A percentile compares a stretch with the other conserved stretches of the same genome.
Conservation (phyloP, 257 asterid species). For the Fraxinus cuspidata region DNA sequence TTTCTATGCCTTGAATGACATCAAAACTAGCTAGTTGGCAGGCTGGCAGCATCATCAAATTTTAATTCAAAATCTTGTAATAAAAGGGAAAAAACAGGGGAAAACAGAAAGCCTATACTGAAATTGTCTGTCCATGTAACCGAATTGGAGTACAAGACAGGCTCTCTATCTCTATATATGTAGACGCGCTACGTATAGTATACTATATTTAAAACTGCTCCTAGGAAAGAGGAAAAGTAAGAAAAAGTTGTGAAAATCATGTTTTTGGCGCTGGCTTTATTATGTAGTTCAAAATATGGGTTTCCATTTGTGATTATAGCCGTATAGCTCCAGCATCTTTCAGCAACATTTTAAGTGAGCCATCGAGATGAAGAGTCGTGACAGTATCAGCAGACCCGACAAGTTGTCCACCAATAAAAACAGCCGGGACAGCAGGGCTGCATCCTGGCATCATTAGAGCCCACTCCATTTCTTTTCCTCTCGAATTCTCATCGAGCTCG, state of each 20-base stretch:
- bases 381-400: constrained; percentile 64
- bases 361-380: constrained; percentile 69
- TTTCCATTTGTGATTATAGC: constrained; percentile 41
- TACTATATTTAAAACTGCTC: not conserved
- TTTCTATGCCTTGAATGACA: not conserved
- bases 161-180: not conserved
- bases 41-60: no score
- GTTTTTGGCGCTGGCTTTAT: not conserved
- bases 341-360: constrained; percentile 71
- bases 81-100: not conserved
- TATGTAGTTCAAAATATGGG: not conserved
- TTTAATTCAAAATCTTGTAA: no score
- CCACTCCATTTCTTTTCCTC: constrained; percentile 20
- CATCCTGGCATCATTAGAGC: constrained; percentile 6
- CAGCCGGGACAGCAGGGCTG: constrained; percentile 64
- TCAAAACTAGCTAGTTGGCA: not conserved
- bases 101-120: not conserved
- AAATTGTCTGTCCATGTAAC: not conserved
- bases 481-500: constrained; percentile 23
- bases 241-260: not conserved
- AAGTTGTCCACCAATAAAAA: constrained; percentile 62
- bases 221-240: not conserved
- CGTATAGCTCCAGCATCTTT: constrained; percentile 83
- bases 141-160: not conserved
- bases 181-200: no score